These are phyloP conservation scores for Colletotrichum brevisporum DNA, from an alignment of 2,329 filamentous ascomycete species.

Conservation along the genomic window DNA sequence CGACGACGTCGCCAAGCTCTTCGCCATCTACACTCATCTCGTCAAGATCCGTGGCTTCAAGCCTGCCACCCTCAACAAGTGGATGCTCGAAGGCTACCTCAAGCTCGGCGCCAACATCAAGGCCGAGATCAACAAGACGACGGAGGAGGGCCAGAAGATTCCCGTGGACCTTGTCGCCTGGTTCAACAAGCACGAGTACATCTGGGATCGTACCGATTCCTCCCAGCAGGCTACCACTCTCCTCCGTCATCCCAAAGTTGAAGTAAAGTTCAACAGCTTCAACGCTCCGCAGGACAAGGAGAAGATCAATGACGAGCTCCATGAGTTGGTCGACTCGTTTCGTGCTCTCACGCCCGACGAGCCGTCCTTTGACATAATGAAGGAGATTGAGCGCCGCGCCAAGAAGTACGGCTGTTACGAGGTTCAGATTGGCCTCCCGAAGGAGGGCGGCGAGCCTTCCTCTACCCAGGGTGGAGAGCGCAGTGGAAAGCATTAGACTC, in stretches of 20 bases:
- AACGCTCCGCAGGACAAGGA: background rate
- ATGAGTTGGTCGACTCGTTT: background rate
- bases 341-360: background rate
- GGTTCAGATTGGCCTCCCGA: background rate
- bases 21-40: background rate
- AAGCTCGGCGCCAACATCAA: background rate
- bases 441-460: background rate
- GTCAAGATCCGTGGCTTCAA: background rate
- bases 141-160: background rate
- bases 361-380: background rate
- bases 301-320: background rate
- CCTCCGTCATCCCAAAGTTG: background rate
- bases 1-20: slow-evolving; percentile 1
- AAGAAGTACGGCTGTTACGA: background rate
- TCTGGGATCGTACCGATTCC: background rate
- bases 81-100: background rate
- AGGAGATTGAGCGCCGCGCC: background rate
- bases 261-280: background rate
- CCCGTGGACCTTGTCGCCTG: background rate
- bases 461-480: too few species aligned
- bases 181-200: background rate
- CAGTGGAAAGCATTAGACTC: too few species aligned
- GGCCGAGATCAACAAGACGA: background rate
- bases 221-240: background rate
- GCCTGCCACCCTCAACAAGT: background rate